Evolutionary conservation across 2,329 filamentous ascomycete genomes (phyloP).

Genomic region (Microdochium nivale): DNA sequence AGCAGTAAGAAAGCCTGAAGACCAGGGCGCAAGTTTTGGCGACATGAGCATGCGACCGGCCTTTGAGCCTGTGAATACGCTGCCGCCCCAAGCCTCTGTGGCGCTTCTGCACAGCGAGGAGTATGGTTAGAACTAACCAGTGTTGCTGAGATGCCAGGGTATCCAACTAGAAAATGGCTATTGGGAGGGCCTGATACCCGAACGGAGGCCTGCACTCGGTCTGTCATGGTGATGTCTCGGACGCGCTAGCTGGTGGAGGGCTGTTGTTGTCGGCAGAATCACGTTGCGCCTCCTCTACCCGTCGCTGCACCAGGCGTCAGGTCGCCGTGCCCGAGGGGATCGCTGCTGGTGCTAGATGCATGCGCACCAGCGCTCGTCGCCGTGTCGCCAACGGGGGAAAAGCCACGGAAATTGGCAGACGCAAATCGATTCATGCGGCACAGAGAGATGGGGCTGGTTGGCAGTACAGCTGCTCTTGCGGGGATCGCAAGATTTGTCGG

Average conservation of each 20-base stretch:
- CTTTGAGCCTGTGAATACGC: background rate
- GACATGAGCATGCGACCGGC: background rate
- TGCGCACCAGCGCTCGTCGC: background rate
- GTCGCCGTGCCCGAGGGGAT: background rate
- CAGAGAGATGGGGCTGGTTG: background rate
- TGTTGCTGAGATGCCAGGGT: conserved; percentile 95
- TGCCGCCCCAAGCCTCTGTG: background rate
- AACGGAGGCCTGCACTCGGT: conserved; percentile 55
- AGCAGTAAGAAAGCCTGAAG: background rate
- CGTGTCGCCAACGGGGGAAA: background rate
- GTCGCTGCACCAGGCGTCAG: background rate
- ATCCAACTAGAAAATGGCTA: conserved; percentile 92
- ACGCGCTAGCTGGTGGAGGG: conserved; percentile 2
- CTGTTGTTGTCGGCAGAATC: background rate
- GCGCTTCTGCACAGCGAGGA: too few relatives aligned
- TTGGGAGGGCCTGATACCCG: conserved; percentile 96
- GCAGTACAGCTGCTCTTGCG: background rate
- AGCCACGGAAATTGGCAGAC: background rate
- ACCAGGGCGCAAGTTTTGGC: conserved; percentile 5
- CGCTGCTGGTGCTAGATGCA: background rate
- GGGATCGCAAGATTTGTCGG: background rate
- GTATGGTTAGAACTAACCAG: conserved; percentile 54
- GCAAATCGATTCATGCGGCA: background rate
- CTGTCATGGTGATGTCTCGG: conserved; percentile 38
- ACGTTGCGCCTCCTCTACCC: background rate